Evolutionary conservation across 352 stramenopile genomes (phyloP), one percentile per base, ranked within the genome.

Genomic region (Phytophthora boehmeriae): DNA sequence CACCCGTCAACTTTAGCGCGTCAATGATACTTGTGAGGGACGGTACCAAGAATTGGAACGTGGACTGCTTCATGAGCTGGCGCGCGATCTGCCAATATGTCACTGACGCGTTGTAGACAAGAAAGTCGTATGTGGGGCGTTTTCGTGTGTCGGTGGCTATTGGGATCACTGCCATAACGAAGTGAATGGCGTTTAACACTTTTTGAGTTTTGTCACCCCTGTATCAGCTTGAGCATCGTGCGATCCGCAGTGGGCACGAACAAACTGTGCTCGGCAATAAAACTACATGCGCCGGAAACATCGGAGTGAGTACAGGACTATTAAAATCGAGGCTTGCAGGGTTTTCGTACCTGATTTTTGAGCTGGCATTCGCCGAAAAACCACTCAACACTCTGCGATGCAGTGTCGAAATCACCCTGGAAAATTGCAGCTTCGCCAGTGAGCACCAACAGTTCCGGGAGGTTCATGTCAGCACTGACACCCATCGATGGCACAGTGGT

Each of bases 51-150:
- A 92, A 90, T 62, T 90, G 83, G 23, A 89, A 89, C 1, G 73
- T 91, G 4, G 77, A 75, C 11, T 70, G 66, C 51, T 95, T 94
- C 76, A 98, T 93, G 23, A 96, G 71, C 52, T 88, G 79, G 4
- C 90, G 73, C 43, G 86, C 76, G 45, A 97, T 80, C 17, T 85
- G 83, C 90, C 90, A 97, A 50, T 93, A 95, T 25, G 80, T 78
- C 10, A 97, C 78, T 0, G 86, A 96, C 10, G 86, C 86, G 51
- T 98, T 98, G 85, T 97, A 97, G 49, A 97, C 76, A 14, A 98
- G 76, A 56, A 97, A 97, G 49, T 96, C 80, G 71, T 98, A 97
- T 10, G 67, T 61, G 10, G 82, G 80, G 0, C 87, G 80, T 6
- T 86, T 86, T 16, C 61, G 71, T 1, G 68, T 55, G 19, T 92